Percentiles rank a stretch among this genome's conserved stretches.
Conservation (phyloP, 1,284 basidiomycete species). For the Marasmius tenuissimus region DNA sequence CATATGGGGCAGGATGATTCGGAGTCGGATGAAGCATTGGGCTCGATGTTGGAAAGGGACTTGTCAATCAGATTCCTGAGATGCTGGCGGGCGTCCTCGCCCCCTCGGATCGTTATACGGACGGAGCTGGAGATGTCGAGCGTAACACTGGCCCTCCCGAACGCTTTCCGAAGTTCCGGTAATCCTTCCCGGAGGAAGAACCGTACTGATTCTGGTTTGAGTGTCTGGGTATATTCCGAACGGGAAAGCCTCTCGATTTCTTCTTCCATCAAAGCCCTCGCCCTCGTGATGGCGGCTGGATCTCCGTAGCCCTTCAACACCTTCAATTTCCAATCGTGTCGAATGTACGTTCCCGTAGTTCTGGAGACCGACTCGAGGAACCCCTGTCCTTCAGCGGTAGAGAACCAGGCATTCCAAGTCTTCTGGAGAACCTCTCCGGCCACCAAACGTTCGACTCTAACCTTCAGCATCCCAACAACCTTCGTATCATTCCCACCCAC, state of each 20-base stretch:
- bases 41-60: constrained; percentile 26
- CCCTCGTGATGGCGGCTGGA: constrained; percentile 25
- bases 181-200: constrained; percentile 51
- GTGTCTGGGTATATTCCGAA: constrained; percentile 35
- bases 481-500: background rate
- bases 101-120: constrained; percentile 45
- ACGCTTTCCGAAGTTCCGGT: constrained; percentile 41
- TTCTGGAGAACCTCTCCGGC: background rate
- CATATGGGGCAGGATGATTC: constrained; percentile 48
- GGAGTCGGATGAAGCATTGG: constrained; percentile 17
- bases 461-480: background rate
- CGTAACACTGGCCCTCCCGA: constrained; percentile 50
- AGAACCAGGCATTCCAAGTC: background rate
- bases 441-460: background rate
- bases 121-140: constrained; percentile 34
- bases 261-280: constrained; percentile 37
- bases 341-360: background rate
- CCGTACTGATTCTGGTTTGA: constrained; percentile 37
- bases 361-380: background rate
- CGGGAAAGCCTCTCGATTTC: constrained; percentile 43
- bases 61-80: constrained; percentile 42
- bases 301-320: background rate
- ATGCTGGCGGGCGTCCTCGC: constrained; percentile 46
- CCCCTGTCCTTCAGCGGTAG: background rate
- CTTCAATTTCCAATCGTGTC: background rate